A percentile compares a stretch with the other conserved stretches of the same genome.
Evolutionary conservation across 768 basidiomycete species (phyloP).

Genomic region (Clitopilus passeckerianus): DNA sequence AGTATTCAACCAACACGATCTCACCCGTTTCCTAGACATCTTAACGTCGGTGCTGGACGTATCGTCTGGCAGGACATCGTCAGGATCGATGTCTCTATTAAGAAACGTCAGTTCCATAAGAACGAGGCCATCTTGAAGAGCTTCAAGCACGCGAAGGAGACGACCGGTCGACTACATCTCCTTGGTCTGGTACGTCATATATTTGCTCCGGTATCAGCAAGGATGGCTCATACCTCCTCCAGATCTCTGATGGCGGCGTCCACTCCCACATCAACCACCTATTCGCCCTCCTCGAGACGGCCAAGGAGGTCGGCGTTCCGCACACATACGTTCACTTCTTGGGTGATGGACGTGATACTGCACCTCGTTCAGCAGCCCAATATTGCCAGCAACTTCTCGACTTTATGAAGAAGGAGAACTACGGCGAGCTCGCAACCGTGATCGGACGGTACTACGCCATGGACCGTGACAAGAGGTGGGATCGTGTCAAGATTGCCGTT

Average conservation of each 20-base stretch:
- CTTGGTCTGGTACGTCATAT: conserved; percentile 65
- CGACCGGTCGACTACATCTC: conserved; percentile 83
- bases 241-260: conserved; percentile 96
- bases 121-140: conserved; percentile 66
- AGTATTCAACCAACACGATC: background rate
- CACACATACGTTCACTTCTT: conserved; percentile 92
- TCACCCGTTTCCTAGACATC: conserved; percentile 47
- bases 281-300: conserved; percentile 85
- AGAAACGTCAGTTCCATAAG: conserved; percentile 84
- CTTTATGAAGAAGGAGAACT: conserved; percentile 71
- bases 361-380: conserved; percentile 73
- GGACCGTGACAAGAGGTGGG: conserved; percentile 98
- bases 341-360: conserved; percentile 93
- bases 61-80: conserved; percentile 99
- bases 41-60: conserved; percentile 93
- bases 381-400: conserved; percentile 76
- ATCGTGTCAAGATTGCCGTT: conserved; percentile 84
- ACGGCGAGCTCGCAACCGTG: conserved; percentile 80
- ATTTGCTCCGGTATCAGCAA: background rate
- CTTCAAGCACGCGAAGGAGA: conserved; percentile 74
- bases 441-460: conserved; percentile 94
- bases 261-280: conserved; percentile 93
- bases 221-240: background rate
- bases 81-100: conserved; percentile 87
- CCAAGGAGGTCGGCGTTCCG: conserved; percentile 80